Evolutionary conservation across 2,329 filamentous ascomycete genomes (phyloP), one percentile per base, ranked within the genome.

Genomic region (Pseudocercospora crystallina): DNA sequence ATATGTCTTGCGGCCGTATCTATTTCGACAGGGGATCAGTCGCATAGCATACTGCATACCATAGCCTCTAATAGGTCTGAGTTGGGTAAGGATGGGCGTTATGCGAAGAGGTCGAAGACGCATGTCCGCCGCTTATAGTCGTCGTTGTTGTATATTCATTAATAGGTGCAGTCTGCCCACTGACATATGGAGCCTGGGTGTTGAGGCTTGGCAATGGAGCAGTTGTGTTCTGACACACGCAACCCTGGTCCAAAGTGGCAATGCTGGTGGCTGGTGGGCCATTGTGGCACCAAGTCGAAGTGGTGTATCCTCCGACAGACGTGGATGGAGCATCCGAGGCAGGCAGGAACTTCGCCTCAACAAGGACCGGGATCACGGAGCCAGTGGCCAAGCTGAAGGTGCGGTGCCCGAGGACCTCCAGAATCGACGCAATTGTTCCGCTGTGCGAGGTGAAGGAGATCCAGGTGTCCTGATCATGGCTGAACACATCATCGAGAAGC

Each of bases 341-440:
- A 14, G 65, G 63, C 5, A 75, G 47, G 1, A 70, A 77, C 58
- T 80, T 75, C 1, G 80, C 83, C 67, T 80, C 82, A 31, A 89
- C 79, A 1, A 89, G 74, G 2, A 86, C 82, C 0, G 85, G 84
- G 26, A 89, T 84, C 7, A 85, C 79, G 50, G 83, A 79, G 8
- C 86, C 85, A 0, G 86, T 89, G n/a, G 73, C 74, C 10, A 89
- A 71, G 2, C 71, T 66, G 64, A 88, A 89, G 2, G 69, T 57
- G n/a, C 78, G 76, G 61, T 89, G 85, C 43, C 78, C 77, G 3
- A 87, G 68, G 0, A 82, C 82, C 44, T 71, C 61, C 2, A 84
- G 72, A 17, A 82, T 68, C 47, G 70, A 74, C 9, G 62, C 62
- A 58, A 83, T 82, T 61, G 81, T 76, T 5, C 82, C 83, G 14